These are phyloP conservation scores for Irpex rosettiformis DNA, from an alignment of 1,284 basidiomycete species.

Conservation along the genomic window DNA sequence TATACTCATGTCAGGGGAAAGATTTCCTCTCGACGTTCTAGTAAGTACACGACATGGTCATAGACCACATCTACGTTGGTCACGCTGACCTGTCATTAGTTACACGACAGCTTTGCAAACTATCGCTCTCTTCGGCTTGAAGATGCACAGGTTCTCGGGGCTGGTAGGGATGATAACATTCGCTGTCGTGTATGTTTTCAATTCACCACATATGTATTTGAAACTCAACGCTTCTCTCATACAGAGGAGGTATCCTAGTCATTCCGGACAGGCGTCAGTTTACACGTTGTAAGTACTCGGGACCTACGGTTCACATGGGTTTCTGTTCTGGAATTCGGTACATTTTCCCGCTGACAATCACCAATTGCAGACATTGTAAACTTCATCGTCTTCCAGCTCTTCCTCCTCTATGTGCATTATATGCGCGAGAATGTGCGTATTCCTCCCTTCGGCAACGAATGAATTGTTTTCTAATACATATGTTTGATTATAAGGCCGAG, in stretches of 20 bases:
- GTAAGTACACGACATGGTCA: conserved; percentile 38
- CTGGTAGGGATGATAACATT: conserved; percentile 55
- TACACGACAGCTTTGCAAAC: conserved; percentile 65
- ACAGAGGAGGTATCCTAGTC: conserved; percentile 50
- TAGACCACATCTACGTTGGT: conserved; percentile 1
- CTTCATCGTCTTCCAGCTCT: conserved; percentile 60
- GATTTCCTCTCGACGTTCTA: conserved; percentile 67
- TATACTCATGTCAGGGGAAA: conserved; percentile 39
- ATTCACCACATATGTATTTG: not conserved
- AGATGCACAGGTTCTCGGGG: conserved; percentile 64
- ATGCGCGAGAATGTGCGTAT: conserved; percentile 44
- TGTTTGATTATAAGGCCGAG: conserved; percentile 37
- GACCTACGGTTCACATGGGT: not conserved
- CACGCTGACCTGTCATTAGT: conserved; percentile 21
- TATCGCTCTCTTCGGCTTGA: conserved; percentile 75
- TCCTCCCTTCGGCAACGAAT: not conserved
- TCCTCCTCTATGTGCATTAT: conserved; percentile 55
- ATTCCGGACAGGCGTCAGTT: conserved; percentile 49
- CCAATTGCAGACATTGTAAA: conserved; percentile 53
- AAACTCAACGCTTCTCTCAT: not conserved
- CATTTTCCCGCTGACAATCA: not conserved
- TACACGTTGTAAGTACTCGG: conserved; percentile 50
- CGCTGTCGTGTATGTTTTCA: conserved; percentile 50
- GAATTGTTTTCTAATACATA: not conserved
- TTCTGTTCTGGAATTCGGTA: not conserved